These are phyloP conservation scores for Chenopodium quinoa DNA, from an alignment of 148 eudicot genomes.

Conservation along the genomic window DNA sequence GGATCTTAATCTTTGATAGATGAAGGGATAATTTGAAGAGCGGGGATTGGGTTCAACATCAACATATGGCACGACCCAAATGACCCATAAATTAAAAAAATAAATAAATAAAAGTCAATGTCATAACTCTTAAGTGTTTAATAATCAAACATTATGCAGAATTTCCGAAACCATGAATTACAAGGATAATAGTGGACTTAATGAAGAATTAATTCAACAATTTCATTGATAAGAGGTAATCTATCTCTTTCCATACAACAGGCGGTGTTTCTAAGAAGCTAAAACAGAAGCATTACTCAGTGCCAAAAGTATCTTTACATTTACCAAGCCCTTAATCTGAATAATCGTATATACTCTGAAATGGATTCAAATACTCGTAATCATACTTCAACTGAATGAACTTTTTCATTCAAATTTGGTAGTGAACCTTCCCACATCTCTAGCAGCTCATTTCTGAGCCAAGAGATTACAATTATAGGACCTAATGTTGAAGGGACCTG, in stretches of 20 bases:
- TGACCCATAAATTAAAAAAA: no score
- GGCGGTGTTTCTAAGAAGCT: conserved; percentile 19
- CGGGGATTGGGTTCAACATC: no score
- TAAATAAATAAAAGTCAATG: no score
- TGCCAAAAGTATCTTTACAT: conserved; percentile 28
- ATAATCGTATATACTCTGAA: background rate
- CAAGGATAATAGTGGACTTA: background rate
- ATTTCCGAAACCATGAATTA: background rate
- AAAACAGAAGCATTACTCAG: conserved; percentile 4
- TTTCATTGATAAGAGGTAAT: conserved; percentile 11
- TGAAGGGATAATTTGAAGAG: no score
- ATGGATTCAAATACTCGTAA: background rate
- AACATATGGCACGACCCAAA: no score
- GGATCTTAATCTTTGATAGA: no score
- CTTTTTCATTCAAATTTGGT: conserved; percentile 51
- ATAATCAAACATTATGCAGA: no score
- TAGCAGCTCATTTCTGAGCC: conserved; percentile 71
- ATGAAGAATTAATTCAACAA: background rate
- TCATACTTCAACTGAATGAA: conserved; percentile 58
- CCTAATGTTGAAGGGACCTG: conserved; percentile 94
- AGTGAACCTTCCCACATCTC: conserved; percentile 93
- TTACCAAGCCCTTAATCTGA: conserved; percentile 11
- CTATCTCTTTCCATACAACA: background rate
- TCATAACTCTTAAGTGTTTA: no score
- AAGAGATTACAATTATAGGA: conserved; percentile 69